Evolutionary conservation across 2,329 filamentous ascomycete species (phyloP).

Genomic region (Venturia oleaginea): DNA sequence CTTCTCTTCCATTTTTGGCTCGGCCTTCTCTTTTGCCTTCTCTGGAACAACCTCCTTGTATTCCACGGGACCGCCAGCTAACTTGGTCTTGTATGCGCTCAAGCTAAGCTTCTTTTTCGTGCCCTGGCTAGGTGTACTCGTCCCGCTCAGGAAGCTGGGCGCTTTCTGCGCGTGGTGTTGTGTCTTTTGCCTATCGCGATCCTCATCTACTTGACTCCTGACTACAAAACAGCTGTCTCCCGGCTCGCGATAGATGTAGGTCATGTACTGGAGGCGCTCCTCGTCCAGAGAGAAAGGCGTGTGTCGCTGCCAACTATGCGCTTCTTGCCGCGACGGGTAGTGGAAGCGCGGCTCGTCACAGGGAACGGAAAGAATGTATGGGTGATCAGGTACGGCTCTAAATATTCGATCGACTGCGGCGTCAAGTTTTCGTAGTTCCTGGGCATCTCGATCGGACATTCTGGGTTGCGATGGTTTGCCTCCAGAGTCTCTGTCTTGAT

Average conservation of each 20-base stretch:
- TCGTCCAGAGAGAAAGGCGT: conserved; percentile 47
- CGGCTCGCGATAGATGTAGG: conserved; percentile 49
- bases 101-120: conserved; percentile 55
- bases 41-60: conserved; percentile 20
- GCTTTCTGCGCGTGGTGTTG: conserved; percentile 26
- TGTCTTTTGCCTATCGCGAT: conserved; percentile 39
- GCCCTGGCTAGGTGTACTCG: conserved; percentile 31
- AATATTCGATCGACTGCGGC: conserved; percentile 35
- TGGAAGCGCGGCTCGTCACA: conserved; percentile 34
- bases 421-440: conserved; percentile 33
- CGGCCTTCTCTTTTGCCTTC: not conserved
- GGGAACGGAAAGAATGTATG: conserved; percentile 40
- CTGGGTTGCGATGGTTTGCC: conserved; percentile 1
- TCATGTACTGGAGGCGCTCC: conserved; percentile 53
- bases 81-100: conserved; percentile 51
- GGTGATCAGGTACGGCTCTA: conserved; percentile 31
- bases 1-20: conserved; percentile 5
- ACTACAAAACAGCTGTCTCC: conserved; percentile 41
- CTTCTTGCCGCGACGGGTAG: conserved; percentile 33
- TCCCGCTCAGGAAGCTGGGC: conserved; percentile 26
- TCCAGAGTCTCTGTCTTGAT: not conserved
- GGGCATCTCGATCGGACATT: conserved; percentile 16
- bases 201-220: conserved; percentile 45
- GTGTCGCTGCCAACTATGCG: conserved; percentile 34
- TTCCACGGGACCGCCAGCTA: conserved; percentile 30